phyloP scores from a whole-genome alignment of 164 flowering plant species.

The Liquidambar formosana region DNA sequence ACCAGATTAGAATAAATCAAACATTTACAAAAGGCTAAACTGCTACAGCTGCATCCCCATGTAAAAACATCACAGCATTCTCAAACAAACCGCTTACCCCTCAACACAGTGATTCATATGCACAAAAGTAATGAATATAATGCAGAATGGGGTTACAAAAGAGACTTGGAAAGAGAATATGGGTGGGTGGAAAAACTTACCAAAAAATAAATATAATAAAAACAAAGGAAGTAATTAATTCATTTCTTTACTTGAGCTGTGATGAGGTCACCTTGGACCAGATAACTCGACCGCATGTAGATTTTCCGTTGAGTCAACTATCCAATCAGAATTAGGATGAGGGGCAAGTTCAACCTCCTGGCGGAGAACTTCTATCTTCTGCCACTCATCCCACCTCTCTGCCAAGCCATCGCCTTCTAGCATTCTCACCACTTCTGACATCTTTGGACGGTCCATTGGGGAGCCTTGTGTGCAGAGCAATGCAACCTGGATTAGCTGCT shows the following conservation, averaged over 20 bases:
- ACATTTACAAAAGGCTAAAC: constrained; percentile 8
- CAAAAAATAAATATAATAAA: constrained; percentile 16
- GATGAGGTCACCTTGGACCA: constrained; percentile 73
- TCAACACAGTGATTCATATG: constrained; percentile 43
- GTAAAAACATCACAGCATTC: constrained; percentile 18
- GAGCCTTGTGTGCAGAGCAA: constrained; percentile 87
- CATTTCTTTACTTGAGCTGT: constrained; percentile 19
- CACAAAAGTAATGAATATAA: constrained; percentile 52
- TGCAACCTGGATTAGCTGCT: constrained; percentile 89
- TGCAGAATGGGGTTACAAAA: constrained; percentile 32
- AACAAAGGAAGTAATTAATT: constrained; percentile 23
- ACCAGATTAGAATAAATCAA: neutral
- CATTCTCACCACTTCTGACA: constrained; percentile 97
- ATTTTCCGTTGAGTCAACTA: constrained; percentile 77
- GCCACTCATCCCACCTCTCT: constrained; percentile 98
- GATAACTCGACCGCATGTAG: constrained; percentile 83
- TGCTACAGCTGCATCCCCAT: constrained; percentile 13
- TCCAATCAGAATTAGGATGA: constrained; percentile 69
- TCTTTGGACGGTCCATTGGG: constrained; percentile 87
- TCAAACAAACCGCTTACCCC: constrained; percentile 29
- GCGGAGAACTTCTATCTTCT: constrained; percentile 80
- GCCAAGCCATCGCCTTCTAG: constrained; percentile 96
- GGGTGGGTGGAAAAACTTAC: neutral
- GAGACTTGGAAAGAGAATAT: neutral
- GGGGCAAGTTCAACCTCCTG: constrained; percentile 71